Base-by-base conservation (phyloP, 106 monocot genomes). In the Apostasia ramifera region DNA sequence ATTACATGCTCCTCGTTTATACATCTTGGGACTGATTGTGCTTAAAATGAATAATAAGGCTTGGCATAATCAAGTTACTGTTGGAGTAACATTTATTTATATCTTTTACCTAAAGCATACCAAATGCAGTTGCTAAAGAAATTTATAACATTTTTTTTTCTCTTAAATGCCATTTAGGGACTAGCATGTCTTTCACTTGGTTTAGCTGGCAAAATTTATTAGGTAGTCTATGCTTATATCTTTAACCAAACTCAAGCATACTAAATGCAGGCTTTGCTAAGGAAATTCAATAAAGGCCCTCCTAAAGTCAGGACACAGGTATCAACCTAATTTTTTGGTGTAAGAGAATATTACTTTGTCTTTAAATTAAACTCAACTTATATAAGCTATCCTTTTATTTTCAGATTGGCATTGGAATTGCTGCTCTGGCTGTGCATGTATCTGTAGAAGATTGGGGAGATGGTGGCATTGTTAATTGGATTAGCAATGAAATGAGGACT, bases 301-400 rank as follows among this genome's bases (percentile, higher is more conserved):
- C 82, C 86, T 43, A 83, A 95, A 87, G 92, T 97, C 55, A 80
- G 95, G 85, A 97, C 92, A 52, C 95, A 97, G 95, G 95, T 97
- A 79, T 45, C 26, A 71, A 1, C 47, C 38, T 5, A 5, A 8
- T 50, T 70, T 13, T 10, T 44, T 71, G 8, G 15, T 40, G 10
- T 4, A 44, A 40, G 49, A 51, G 48, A 14, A 40, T 42, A 6
- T 61, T 5, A 43, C 0, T 63, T 54, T 63, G n/a, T 43, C 5
- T 47, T 70, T 76, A 9, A 45, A 44, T 55, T 76, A n/a, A 38
- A 39, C 46, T 12, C 26, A 2, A 10, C 5, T 37, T 1, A 67
- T 59, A 53, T 53, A 61, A 65, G 45, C 42, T 49, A 54, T 48
- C 50, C 44, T 70, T 58, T 57, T 46, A 40, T 40, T 78, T 79